Conservation (phyloP, 164 flowering plant genomes). For the Aristolochia fimbriata region DNA sequence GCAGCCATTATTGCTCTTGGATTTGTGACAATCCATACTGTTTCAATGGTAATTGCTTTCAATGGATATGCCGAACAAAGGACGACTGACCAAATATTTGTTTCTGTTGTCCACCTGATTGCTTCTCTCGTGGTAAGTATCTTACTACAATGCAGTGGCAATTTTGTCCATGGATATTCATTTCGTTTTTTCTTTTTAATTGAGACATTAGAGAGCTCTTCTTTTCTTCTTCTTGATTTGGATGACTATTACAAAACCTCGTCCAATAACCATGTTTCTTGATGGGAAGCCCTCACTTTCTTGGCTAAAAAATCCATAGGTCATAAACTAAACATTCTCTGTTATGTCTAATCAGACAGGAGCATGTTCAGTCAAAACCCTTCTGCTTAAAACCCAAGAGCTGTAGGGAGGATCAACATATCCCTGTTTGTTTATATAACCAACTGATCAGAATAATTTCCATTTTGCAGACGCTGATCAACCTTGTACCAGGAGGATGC, state of each 20-base stretch:
- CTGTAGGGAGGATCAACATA: background rate
- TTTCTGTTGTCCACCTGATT: constrained; percentile 66
- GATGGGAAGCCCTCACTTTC: background rate
- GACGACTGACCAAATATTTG: constrained; percentile 61
- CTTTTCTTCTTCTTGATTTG: background rate
- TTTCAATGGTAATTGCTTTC: constrained; percentile 97
- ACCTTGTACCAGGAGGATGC: constrained; percentile 74
- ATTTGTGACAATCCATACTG: constrained; percentile 88
- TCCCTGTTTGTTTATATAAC: background rate
- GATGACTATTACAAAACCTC: background rate
- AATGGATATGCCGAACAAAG: constrained; percentile 76
- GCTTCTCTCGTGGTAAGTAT: constrained; percentile 60
- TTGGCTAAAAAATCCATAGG: background rate
- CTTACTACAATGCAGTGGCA: background rate
- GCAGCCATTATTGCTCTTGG: constrained; percentile 86
- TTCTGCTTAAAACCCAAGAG: background rate
- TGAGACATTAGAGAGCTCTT: background rate
- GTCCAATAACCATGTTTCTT: background rate
- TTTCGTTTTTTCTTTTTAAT: background rate
- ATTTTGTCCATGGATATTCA: background rate
- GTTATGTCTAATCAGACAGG: background rate
- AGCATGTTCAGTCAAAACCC: background rate
- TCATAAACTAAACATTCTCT: background rate
- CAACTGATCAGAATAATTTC: constrained; percentile 1
- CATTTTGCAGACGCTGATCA: constrained; percentile 56